Evolutionary conservation across 2,329 filamentous ascomycete genomes (phyloP), one percentile per base, ranked within the genome.

Genomic region (Tolypocladium album): DNA sequence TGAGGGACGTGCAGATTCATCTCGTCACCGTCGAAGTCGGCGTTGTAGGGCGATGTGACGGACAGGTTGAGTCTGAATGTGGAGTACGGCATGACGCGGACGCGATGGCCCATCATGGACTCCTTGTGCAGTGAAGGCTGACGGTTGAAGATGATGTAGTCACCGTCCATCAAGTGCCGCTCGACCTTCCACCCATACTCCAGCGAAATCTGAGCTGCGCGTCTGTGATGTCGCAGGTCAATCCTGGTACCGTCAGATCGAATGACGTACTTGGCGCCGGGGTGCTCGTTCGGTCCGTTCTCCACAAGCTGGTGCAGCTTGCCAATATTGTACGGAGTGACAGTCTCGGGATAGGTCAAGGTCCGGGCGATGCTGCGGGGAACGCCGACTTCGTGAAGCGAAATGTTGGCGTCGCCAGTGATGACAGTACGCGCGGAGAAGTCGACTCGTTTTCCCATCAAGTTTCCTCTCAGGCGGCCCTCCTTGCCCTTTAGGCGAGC

Each of bases 1-100:
- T 99, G 94, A 4, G 94, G 95, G 58, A 99, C 95, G 83, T 99
- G 94, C 78, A 99, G 85, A 72, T 99, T 99, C 94, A 99, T 99
- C 76, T 99, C 94, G 74, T 99, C 94, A 77, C 94, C 94, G 71
- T 99, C 94, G 77, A 99, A 99, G 89, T 99, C 94, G 68, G 94
- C 94, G 78, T 99, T 99, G 81, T 99, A 99, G 0, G 94, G 94
- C 36, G 92, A 96, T 0, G 95, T 99, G 70, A 99, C 94, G 0
- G 94, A 99, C 67, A 99, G 76, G 70, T 99, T 99, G 55, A 99
- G 83, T 64, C 94, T 88, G 81, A 99, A 99, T 1, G 94, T 99
- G 7, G 94, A 99, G 75, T 96, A 99, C 3, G 94, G 94, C 92
- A 99, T 97, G 62, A 99, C 94, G 62, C 88, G 88, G 64, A 99